A percentile compares a stretch with the other conserved stretches of the same genome.
Conservation (phyloP, 2,329 filamentous ascomycete genomes). For the Phaeosphaeriaceae sp. region DNA sequence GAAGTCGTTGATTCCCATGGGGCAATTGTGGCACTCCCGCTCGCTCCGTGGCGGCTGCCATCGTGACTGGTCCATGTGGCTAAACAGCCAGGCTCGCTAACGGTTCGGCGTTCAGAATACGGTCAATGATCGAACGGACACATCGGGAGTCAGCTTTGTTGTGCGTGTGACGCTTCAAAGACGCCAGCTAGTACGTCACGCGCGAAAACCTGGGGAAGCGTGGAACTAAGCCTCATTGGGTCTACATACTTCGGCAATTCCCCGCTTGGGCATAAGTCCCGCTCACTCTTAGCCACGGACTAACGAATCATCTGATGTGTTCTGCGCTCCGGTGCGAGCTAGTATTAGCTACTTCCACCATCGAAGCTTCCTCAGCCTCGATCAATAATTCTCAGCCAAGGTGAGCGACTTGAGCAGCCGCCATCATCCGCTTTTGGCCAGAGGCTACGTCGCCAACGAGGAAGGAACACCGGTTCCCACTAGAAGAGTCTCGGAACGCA, state of each 20-base stretch:
- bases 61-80: slow-evolving; percentile 9
- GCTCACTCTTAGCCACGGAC: neutral
- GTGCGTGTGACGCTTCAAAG: slow-evolving; percentile 2
- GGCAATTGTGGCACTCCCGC: neutral
- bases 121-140: slow-evolving; percentile 4
- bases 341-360: neutral
- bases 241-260: neutral
- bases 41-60: slow-evolving; percentile 1
- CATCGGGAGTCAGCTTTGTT: slow-evolving; percentile 1
- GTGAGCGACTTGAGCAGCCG: neutral
- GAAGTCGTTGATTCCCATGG: neutral
- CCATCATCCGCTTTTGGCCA: neutral
- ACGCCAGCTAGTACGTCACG: neutral
- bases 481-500: too few species aligned
- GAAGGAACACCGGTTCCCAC: too few species aligned
- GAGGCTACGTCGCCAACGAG: neutral
- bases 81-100: neutral
- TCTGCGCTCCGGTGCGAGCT: neutral
- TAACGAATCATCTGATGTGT: neutral
- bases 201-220: neutral
- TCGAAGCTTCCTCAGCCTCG: neutral
- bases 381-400: neutral
- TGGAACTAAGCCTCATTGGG: neutral
- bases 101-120: neutral
- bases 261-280: neutral